Evolutionary conservation across 2,329 filamentous ascomycete species (phyloP).

Genomic region (Aspergillus quadrilineatus): DNA sequence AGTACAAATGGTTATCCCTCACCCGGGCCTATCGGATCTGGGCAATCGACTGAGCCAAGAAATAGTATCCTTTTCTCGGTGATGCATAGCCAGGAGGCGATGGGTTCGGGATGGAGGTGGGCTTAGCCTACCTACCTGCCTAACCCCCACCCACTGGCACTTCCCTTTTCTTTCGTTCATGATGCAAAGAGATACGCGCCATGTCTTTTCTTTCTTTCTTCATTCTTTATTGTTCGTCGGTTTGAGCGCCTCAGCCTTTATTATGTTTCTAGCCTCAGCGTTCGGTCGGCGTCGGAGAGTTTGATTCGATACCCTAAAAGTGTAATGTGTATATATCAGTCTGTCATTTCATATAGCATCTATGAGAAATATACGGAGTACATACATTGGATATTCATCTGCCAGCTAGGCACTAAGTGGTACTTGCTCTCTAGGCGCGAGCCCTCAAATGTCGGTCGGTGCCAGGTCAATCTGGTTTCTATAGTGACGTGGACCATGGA

Average conservation of each 20-base stretch:
- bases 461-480: no score
- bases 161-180: not conserved
- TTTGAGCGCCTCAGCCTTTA: not conserved
- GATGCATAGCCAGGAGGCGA: conserved; percentile 26
- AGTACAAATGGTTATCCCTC: not conserved
- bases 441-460: no score
- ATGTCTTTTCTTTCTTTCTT: not conserved
- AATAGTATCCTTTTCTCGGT: conserved; percentile 25
- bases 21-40: not conserved
- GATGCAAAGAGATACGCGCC: not conserved
- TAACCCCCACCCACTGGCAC: not conserved
- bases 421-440: no score
- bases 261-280: not conserved
- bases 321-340: not conserved
- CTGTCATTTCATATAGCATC: not conserved
- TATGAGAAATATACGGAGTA: not conserved
- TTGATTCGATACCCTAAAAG: not conserved
- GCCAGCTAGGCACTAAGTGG: no score
- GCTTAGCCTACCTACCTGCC: conserved; percentile 26
- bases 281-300: not conserved
- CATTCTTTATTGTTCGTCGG: not conserved
- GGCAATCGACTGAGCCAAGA: conserved; percentile 14
- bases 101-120: conserved; percentile 40
- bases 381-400: not conserved
- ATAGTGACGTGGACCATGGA: not conserved